Percentiles rank a stretch among this genome's conserved stretches.
These are phyloP conservation scores for Exophiala xenobiotica DNA, from an alignment of 2,329 filamentous ascomycete genomes.

Conservation along the genomic window DNA sequence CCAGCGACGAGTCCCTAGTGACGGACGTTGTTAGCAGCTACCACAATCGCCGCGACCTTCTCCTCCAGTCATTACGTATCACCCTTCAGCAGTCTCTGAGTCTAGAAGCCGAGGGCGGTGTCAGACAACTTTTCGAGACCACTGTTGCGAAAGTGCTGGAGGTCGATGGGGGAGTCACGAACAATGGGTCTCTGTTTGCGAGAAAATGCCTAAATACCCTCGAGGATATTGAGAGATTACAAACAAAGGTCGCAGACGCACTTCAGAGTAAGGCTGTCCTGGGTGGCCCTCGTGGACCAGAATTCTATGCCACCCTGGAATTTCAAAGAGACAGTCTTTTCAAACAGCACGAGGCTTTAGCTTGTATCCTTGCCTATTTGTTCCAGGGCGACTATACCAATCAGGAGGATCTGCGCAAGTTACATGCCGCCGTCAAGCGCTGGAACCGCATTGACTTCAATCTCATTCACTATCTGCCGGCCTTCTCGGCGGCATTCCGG, in stretches of 20 bases:
- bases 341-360: slow-evolving; percentile 85
- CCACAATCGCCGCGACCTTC: slow-evolving; percentile 78
- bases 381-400: slow-evolving; percentile 73
- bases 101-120: slow-evolving; percentile 57
- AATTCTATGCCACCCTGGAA: slow-evolving; percentile 74
- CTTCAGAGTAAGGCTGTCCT: slow-evolving; percentile 73
- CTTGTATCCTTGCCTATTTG: slow-evolving; percentile 74
- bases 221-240: slow-evolving; percentile 71
- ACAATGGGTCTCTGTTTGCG: slow-evolving; percentile 63
- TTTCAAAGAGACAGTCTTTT: slow-evolving; percentile 77
- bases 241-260: slow-evolving; percentile 73
- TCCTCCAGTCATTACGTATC: slow-evolving; percentile 80
- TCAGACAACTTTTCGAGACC: slow-evolving; percentile 43
- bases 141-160: slow-evolving; percentile 60
- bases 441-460: slow-evolving; percentile 71
- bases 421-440: slow-evolving; percentile 64
- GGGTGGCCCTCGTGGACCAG: slow-evolving; percentile 62
- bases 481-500: slow-evolving; percentile 72
- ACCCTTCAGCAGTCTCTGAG: slow-evolving; percentile 69
- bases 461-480: slow-evolving; percentile 77
- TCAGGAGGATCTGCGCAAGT: slow-evolving; percentile 68
- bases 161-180: slow-evolving; percentile 48
- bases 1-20: slow-evolving; percentile 69
- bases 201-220: slow-evolving; percentile 74
- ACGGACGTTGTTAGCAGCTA: slow-evolving; percentile 83